These are phyloP conservation scores for Porcisia hertigi DNA, from an alignment of 208 protist species.

Conservation along the genomic window DNA sequence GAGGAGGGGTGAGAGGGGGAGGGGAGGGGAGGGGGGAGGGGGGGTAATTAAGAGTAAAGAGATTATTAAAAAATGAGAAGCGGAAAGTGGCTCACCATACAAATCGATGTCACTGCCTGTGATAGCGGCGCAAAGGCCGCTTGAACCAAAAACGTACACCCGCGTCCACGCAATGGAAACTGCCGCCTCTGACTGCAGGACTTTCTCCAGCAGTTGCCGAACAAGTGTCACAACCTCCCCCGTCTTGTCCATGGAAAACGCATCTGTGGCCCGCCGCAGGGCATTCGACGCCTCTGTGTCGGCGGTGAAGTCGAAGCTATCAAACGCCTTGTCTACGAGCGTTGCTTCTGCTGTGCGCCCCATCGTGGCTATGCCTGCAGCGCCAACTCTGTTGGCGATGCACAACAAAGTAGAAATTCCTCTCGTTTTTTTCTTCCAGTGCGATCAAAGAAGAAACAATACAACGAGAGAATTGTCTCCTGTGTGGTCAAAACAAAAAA, in stretches of 20 bases:
- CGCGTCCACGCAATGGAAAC: slow-evolving; percentile 44
- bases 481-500: background rate
- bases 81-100: slow-evolving; percentile 77
- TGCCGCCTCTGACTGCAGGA: slow-evolving; percentile 16
- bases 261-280: slow-evolving; percentile 13
- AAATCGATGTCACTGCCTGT: slow-evolving; percentile 91
- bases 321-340: background rate
- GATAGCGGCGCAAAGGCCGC: slow-evolving; percentile 72
- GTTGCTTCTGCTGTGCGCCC: background rate
- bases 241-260: slow-evolving; percentile 29
- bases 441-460: background rate
- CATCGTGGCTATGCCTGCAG: background rate
- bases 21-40: slow-evolving; percentile 3
- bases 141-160: slow-evolving; percentile 74
- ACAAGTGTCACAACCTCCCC: slow-evolving; percentile 25
- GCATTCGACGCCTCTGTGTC: slow-evolving; percentile 17
- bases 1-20: slow-evolving; percentile 1
- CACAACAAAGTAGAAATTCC: background rate
- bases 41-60: slow-evolving; percentile 2
- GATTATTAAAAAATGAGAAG: slow-evolving; percentile 1
- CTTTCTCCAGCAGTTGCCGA: slow-evolving; percentile 17
- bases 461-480: background rate
- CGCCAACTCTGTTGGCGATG: background rate
- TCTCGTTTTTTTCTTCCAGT: background rate
- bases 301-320: background rate